Evolutionary conservation across 768 basidiomycete genomes (phyloP), one percentile per base, ranked within the genome.

Genomic region (Calocybe gangraenosa): DNA sequence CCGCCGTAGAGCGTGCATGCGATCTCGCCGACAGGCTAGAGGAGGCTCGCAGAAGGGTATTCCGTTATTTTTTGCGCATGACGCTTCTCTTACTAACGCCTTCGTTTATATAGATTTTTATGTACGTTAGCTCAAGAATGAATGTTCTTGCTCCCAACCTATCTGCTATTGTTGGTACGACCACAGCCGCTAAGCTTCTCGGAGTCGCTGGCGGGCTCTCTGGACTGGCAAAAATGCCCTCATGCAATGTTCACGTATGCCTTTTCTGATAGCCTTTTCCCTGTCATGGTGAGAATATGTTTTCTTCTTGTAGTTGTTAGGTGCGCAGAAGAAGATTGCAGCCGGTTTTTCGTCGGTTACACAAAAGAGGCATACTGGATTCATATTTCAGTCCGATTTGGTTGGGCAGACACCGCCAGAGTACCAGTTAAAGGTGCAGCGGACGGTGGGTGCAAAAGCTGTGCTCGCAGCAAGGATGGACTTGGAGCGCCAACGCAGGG

Each of bases 121-220:
- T 89, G 75, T 99, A 98, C 78, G 96, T 99, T 65, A 95, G 94
- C 75, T 95, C 92, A 58, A 81, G 96, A 71, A 98, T 99, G 92
- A 91, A 92, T 70, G 81, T 92, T 46, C 86, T 99, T 60, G 95
- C 96, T 56, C 96, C 96, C 59, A 99, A 99, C 67, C 81, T 99
- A 62, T 95, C 93, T 59, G 87, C 90, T 66, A 96, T 99, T 68
- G 91, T 98, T 70, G 95, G 96, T 66, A 96, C 96, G 47, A 92
- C 89, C 57, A 95, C 93, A 75, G 96, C 96, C 44, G 96, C 96
- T 37, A 99, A 99, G 74, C 70, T 99, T 42, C 82, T 99, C 32
- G 96, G 96, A 62, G 91, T 98, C 42, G 93, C 96, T 32, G 96
- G 96, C 46, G 96, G 96, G 46, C 76, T 99, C 19, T 78, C 75